Evolutionary conservation across 805 yeast genomes (phyloP).

Genomic region (Starmerella sp.): DNA sequence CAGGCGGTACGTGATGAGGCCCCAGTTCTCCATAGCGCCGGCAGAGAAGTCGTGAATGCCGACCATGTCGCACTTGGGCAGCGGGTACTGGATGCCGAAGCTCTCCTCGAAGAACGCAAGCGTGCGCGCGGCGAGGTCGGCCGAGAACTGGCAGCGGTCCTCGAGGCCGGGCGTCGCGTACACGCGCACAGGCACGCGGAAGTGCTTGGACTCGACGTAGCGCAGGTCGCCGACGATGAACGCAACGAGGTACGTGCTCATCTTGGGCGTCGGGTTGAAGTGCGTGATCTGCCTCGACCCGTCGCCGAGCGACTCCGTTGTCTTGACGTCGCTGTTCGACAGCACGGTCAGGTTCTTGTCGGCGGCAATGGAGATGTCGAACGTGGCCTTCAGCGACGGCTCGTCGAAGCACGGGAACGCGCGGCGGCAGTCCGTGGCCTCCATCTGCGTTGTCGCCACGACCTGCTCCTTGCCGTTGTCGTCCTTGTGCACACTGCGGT

Average conservation of each 20-base stretch:
- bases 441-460: constrained; percentile 60
- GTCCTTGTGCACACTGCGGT: constrained; percentile 50
- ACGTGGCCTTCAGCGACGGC: constrained; percentile 58
- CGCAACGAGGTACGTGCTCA: constrained; percentile 67
- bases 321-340: constrained; percentile 54
- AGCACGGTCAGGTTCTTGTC: constrained; percentile 44
- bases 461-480: constrained; percentile 43
- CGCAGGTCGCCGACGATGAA: constrained; percentile 59
- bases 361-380: constrained; percentile 46
- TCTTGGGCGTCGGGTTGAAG: constrained; percentile 55
- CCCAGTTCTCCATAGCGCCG: constrained; percentile 91
- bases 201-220: constrained; percentile 45
- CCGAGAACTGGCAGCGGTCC: constrained; percentile 50
- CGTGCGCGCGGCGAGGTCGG: constrained; percentile 52
- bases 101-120: constrained; percentile 53
- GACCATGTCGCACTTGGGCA: constrained; percentile 69
- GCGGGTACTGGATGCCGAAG: constrained; percentile 62
- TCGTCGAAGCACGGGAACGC: constrained; percentile 72
- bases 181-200: constrained; percentile 55
- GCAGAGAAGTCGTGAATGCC: constrained; percentile 73
- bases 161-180: constrained; percentile 60
- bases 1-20: constrained; percentile 58
- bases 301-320: constrained; percentile 30
- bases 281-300: constrained; percentile 36
- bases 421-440: constrained; percentile 65